phyloP scores from a whole-genome alignment of 164 flowering plant species.

The Nymphaea thermarum region DNA sequence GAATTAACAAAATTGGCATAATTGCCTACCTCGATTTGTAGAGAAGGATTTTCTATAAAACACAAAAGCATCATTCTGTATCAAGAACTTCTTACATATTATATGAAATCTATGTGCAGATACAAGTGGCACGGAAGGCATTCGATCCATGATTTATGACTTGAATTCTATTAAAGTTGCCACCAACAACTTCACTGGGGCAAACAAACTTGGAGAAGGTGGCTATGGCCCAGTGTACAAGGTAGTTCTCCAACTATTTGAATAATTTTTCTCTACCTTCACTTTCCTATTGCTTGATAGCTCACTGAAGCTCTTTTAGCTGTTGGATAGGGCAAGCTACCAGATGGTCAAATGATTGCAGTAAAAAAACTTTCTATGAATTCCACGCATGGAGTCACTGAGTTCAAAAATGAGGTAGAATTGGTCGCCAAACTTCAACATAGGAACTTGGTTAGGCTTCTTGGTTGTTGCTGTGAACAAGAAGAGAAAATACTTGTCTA shows the following conservation, averaged over 20 bases:
- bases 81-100: not conserved
- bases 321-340: conserved; percentile 17
- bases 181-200: not conserved
- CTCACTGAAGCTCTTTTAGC: not conserved
- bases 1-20: not conserved
- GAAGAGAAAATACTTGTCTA: conserved; percentile 30
- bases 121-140: not conserved
- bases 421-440: conserved; percentile 35
- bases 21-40: not conserved
- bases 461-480: conserved; percentile 26
- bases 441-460: conserved; percentile 26
- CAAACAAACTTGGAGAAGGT: not conserved
- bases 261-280: too few species aligned
- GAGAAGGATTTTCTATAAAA: not conserved
- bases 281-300: not conserved
- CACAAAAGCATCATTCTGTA: not conserved
- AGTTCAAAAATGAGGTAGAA: conserved; percentile 25
- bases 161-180: not conserved
- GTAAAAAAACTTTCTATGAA: conserved; percentile 28
- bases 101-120: not conserved
- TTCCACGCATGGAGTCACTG: conserved; percentile 25
- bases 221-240: not conserved
- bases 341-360: conserved; percentile 24
- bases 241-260: not conserved
- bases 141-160: not conserved